These are phyloP conservation scores for Phytophthora ramorum DNA, from an alignment of 352 stramenopile genomes.

Conservation along the genomic window DNA sequence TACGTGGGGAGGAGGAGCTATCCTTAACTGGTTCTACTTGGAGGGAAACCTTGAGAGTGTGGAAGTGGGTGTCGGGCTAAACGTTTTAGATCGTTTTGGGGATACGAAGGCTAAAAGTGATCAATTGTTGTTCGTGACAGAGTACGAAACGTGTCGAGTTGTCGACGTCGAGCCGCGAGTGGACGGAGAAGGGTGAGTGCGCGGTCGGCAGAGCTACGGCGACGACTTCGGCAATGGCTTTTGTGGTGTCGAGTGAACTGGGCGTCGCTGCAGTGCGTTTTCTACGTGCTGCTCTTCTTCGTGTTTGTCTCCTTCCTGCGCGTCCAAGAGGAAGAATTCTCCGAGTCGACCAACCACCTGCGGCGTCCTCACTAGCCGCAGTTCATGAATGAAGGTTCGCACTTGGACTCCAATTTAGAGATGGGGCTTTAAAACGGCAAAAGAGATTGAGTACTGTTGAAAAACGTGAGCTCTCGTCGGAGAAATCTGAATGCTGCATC, in stretches of 20 bases:
- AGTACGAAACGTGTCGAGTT: slow-evolving; percentile 7
- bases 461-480: neutral
- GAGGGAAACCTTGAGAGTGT: slow-evolving; percentile 11
- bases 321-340: slow-evolving; percentile 67
- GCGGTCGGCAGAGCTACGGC: slow-evolving; percentile 10
- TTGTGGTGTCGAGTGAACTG: slow-evolving; percentile 68
- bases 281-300: slow-evolving; percentile 71
- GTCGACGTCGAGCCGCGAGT: slow-evolving; percentile 7
- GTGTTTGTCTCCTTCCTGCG: slow-evolving; percentile 69
- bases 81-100: neutral
- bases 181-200: slow-evolving; percentile 4
- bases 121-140: slow-evolving; percentile 6
- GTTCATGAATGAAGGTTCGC: neutral
- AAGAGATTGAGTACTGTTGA: slow-evolving; percentile 1
- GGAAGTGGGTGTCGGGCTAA: slow-evolving; percentile 11
- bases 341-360: slow-evolving; percentile 25
- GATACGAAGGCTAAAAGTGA: slow-evolving; percentile 6
- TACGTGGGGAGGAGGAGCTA: slow-evolving; percentile 5
- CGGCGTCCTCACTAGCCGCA: slow-evolving; percentile 21
- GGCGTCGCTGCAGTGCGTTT: slow-evolving; percentile 59
- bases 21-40: slow-evolving; percentile 9
- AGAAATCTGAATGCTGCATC: too few relatives aligned
- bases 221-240: slow-evolving; percentile 40
- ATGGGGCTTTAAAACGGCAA: too few relatives aligned
- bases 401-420: too few relatives aligned